Percentiles rank a stretch among this genome's conserved stretches.
Evolutionary conservation across 805 yeast genomes (phyloP).

Genomic region (Cyberlindnera maritima): DNA sequence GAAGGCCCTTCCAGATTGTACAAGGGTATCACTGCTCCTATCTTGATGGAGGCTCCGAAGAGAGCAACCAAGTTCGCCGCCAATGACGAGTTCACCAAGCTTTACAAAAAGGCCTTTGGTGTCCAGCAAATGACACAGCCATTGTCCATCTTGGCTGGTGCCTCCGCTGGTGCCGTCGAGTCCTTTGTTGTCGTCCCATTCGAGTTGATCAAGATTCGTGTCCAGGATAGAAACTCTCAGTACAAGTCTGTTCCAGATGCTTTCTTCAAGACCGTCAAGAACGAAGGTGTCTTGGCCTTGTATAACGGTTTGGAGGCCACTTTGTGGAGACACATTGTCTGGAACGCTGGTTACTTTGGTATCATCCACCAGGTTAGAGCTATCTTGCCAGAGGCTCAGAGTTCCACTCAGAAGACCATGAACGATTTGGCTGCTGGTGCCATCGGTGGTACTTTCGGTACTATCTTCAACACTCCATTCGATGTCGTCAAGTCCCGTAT

Average conservation of each 20-base stretch:
- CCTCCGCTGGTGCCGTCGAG: constrained; percentile 97
- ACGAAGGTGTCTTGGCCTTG: constrained; percentile 78
- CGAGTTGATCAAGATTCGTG: constrained; percentile 90
- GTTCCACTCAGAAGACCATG: constrained; percentile 68
- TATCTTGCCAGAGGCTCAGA: constrained; percentile 74
- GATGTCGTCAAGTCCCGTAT: constrained; percentile 97
- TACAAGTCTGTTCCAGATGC: constrained; percentile 86
- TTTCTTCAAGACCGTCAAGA: constrained; percentile 62
- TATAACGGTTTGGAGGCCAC: constrained; percentile 97
- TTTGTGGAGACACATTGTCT: constrained; percentile 90
- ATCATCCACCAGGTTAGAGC: constrained; percentile 83
- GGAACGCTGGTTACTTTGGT: constrained; percentile 99
- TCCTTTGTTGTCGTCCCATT: constrained; percentile 97
- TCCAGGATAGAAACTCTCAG: constrained; percentile 83
- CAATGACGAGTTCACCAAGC: constrained; percentile 92
- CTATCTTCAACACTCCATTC: constrained; percentile 92
- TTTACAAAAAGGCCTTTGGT: constrained; percentile 73
- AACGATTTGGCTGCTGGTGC: constrained; percentile 92
- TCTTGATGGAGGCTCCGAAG: constrained; percentile 98
- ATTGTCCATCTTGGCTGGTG: constrained; percentile 89
- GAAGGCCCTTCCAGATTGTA: constrained; percentile 86
- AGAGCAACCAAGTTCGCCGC: constrained; percentile 99
- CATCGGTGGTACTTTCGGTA: constrained; percentile 96
- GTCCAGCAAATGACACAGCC: constrained; percentile 71
- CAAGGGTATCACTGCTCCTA: constrained; percentile 94